These are phyloP conservation scores for Phytophthora colocasiae DNA, from an alignment of 352 stramenopile genomes.

Conservation along the genomic window DNA sequence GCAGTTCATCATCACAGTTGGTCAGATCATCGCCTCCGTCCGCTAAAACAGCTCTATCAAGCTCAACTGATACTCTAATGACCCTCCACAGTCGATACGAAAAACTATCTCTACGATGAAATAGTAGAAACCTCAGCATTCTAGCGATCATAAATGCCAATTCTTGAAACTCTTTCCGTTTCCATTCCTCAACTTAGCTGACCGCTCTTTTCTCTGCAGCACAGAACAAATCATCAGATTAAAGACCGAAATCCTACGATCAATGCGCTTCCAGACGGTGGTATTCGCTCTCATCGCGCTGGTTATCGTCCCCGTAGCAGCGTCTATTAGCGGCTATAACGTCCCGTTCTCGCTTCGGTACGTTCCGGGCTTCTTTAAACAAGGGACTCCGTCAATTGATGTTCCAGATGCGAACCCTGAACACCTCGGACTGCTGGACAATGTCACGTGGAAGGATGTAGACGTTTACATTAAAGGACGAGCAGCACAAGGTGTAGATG, in stretches of 20 bases:
- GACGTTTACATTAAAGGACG: slow-evolving; percentile 32
- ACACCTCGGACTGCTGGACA: slow-evolving; percentile 36
- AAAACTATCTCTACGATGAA: slow-evolving; percentile 14
- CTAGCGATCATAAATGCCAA: no score
- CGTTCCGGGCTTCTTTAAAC: slow-evolving; percentile 46
- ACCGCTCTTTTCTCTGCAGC: slow-evolving; percentile 1
- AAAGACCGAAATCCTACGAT: slow-evolving; percentile 5
- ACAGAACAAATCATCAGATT: slow-evolving; percentile 5
- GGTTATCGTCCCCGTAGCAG: neutral
- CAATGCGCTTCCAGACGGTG: slow-evolving; percentile 8
- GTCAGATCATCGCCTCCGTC: slow-evolving; percentile 27
- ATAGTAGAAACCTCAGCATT: slow-evolving; percentile 1
- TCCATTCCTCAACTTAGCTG: neutral
- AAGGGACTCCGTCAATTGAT: slow-evolving; percentile 24
- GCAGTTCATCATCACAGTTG: slow-evolving; percentile 24
- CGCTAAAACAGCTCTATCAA: slow-evolving; percentile 14
- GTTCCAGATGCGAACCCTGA: slow-evolving; percentile 11
- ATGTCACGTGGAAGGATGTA: slow-evolving; percentile 40
- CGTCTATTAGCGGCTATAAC: slow-evolving; percentile 1
- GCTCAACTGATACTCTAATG: neutral
- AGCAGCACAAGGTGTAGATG: slow-evolving; percentile 16
- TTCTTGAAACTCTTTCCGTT: no score
- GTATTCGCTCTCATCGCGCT: slow-evolving; percentile 4
- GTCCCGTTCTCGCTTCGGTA: slow-evolving; percentile 40
- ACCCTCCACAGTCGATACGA: slow-evolving; percentile 1